phyloP scores from a whole-genome alignment of 2,329 filamentous ascomycete species.

The Paradendryphiella salina region DNA sequence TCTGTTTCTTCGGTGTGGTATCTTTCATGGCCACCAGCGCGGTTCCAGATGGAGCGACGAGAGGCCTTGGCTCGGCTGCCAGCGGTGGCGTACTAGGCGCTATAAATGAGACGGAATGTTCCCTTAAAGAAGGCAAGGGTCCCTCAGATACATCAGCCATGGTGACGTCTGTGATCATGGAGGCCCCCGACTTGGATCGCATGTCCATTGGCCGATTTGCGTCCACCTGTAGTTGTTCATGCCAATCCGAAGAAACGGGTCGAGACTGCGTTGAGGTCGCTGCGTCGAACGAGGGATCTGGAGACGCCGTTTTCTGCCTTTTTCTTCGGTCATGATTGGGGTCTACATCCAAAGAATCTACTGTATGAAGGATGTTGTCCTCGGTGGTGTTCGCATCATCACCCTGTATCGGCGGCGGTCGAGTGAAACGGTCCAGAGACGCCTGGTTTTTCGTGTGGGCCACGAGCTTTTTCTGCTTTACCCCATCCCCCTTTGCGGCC shows the following conservation, averaged over 20 bases:
- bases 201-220: conserved; percentile 11
- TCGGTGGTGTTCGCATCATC: background rate
- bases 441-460: conserved; percentile 28
- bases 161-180: background rate
- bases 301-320: conserved; percentile 45
- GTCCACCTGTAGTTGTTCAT: conserved; percentile 35
- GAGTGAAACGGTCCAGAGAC: conserved; percentile 35
- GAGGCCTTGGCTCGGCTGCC: background rate
- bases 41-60: background rate
- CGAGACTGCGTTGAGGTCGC: background rate
- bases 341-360: conserved; percentile 33
- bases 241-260: conserved; percentile 25
- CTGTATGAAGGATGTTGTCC: conserved; percentile 2
- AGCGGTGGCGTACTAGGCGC: background rate
- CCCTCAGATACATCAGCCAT: conserved; percentile 10
- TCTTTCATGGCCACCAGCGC: conserved; percentile 2
- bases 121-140: background rate
- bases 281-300: conserved; percentile 9
- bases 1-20: conserved; percentile 40
- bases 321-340: conserved; percentile 42
- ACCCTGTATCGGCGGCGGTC: conserved; percentile 8
- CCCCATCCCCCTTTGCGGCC: conserved; percentile 24
- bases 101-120: conserved; percentile 1
- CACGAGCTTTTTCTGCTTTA: conserved; percentile 19
- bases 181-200: background rate